phyloP scores from a whole-genome alignment of 2,329 filamentous ascomycete species.

The Emericellopsis cladophorae region DNA sequence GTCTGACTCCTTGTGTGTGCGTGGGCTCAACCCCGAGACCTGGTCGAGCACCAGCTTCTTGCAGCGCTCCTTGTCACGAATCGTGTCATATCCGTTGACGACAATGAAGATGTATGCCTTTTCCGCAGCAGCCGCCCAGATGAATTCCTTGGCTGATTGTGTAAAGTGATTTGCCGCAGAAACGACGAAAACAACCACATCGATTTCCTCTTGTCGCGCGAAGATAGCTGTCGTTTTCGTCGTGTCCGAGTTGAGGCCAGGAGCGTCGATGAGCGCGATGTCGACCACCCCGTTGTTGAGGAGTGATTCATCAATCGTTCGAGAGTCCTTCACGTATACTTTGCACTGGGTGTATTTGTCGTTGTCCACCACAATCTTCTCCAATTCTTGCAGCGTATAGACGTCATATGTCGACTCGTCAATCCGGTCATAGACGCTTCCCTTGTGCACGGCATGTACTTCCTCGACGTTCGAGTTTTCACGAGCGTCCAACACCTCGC shows the following conservation, averaged over 20 bases:
- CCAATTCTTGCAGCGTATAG: constrained; percentile 63
- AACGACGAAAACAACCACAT: constrained; percentile 96
- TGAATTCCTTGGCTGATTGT: constrained; percentile 93
- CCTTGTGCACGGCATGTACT: constrained; percentile 86
- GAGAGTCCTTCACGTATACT: constrained; percentile 84
- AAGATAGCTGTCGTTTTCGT: constrained; percentile 96
- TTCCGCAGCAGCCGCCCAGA: constrained; percentile 86
- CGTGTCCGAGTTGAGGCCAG: constrained; percentile 89
- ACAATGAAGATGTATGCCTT: constrained; percentile 99
- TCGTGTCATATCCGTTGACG: constrained; percentile 92
- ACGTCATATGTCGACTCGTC: constrained; percentile 93
- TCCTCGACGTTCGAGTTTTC: constrained; percentile 89
- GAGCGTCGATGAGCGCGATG: constrained; percentile 93
- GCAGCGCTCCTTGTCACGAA: constrained; percentile 81
- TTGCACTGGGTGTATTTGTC: constrained; percentile 89
- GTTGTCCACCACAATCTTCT: constrained; percentile 83
- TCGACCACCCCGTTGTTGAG: constrained; percentile 97
- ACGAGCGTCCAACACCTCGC: constrained; percentile 83
- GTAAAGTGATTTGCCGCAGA: constrained; percentile 98
- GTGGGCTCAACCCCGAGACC: constrained; percentile 74
- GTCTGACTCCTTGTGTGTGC: constrained; percentile 80
- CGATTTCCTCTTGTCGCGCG: constrained; percentile 93
- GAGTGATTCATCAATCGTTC: constrained; percentile 81
- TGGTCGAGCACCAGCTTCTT: constrained; percentile 90
- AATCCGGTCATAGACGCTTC: constrained; percentile 67